A percentile compares a stretch with the other conserved stretches of the same genome.
These are phyloP conservation scores for Aspergillus candidus DNA, from an alignment of 2,329 filamentous ascomycete genomes.

Conservation along the genomic window DNA sequence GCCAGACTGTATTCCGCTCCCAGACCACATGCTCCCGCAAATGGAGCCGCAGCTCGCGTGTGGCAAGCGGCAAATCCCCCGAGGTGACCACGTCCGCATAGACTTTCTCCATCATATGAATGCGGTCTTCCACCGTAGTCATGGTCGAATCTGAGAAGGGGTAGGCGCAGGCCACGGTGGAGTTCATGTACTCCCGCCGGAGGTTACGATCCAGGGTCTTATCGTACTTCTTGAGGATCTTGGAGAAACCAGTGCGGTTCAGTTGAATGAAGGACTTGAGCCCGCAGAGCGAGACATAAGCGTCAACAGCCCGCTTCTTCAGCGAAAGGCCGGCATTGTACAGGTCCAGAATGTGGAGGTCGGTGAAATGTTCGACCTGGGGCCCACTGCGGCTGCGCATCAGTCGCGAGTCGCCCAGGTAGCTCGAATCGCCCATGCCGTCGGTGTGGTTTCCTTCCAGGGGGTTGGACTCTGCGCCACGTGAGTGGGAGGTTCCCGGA, in stretches of 20 bases:
- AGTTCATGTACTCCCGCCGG: conserved; percentile 68
- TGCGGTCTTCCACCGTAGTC: conserved; percentile 62
- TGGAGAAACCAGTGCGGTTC: conserved; percentile 93
- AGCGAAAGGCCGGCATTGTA: conserved; percentile 72
- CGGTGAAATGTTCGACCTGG: conserved; percentile 70
- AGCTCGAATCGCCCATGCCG: conserved; percentile 32
- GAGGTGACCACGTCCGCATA: conserved; percentile 79
- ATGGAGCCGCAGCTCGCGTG: conserved; percentile 80
- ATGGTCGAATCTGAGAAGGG: conserved; percentile 73
- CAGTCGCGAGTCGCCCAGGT: conserved; percentile 19
- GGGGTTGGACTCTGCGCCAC: conserved; percentile 21
- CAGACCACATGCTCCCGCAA: conserved; percentile 95
- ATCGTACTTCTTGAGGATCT: conserved; percentile 97
- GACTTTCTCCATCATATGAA: conserved; percentile 66
- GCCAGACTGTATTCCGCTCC: conserved; percentile 98
- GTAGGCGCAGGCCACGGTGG: conserved; percentile 69
- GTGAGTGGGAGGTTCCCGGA: conserved; percentile 17
- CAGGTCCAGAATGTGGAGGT: conserved; percentile 62
- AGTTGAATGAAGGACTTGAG: conserved; percentile 93
- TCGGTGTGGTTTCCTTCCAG: conserved; percentile 25
- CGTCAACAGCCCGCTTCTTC: conserved; percentile 81
- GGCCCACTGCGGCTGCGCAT: conserved; percentile 18
- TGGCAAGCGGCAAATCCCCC: conserved; percentile 69
- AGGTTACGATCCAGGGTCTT: conserved; percentile 84
- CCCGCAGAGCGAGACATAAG: conserved; percentile 90